Percentiles rank a stretch among this genome's conserved stretches.
Evolutionary conservation across 2,329 filamentous ascomycete species (phyloP).

Genomic region (Diaporthe nobilis): DNA sequence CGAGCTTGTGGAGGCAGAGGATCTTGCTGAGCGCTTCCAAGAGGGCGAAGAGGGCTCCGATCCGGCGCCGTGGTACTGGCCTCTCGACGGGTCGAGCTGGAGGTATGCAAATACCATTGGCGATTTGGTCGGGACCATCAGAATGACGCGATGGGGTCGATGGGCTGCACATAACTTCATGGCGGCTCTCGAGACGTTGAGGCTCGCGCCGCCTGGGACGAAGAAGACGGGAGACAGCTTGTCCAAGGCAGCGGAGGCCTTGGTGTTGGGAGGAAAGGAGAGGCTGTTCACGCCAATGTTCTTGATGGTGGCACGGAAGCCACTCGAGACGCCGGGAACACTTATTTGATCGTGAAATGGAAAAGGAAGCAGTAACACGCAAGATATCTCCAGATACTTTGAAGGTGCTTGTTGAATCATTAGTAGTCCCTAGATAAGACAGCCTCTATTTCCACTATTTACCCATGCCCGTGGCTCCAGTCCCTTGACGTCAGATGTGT

Average conservation of each 20-base stretch:
- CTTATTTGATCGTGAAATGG: not conserved
- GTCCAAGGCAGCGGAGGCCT: conserved; percentile 63
- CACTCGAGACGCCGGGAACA: not conserved
- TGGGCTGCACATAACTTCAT: conserved; percentile 75
- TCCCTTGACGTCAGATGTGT: too few species aligned
- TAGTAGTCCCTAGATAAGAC: too few species aligned
- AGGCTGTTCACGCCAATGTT: conserved; percentile 41
- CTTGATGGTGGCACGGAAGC: conserved; percentile 41
- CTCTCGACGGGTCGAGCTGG: conserved; percentile 41
- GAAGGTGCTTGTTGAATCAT: too few species aligned
- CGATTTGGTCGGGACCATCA: conserved; percentile 46
- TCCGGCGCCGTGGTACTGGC: conserved; percentile 78
- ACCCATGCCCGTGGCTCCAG: too few species aligned
- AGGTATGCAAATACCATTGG: conserved; percentile 36
- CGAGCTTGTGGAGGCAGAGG: conserved; percentile 75
- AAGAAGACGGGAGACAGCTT: conserved; percentile 83
- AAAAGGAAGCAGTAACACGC: too few species aligned
- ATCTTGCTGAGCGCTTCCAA: conserved; percentile 73
- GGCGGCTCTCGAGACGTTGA: conserved; percentile 73
- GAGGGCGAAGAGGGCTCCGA: conserved; percentile 53
- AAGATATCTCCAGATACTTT: too few species aligned
- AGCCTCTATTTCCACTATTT: too few species aligned
- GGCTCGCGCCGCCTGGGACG: conserved; percentile 76
- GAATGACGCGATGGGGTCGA: conserved; percentile 81
- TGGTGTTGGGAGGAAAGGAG: conserved; percentile 40